Conservation (phyloP, 2,329 filamentous ascomycete species). For the Alternaria dauci region DNA sequence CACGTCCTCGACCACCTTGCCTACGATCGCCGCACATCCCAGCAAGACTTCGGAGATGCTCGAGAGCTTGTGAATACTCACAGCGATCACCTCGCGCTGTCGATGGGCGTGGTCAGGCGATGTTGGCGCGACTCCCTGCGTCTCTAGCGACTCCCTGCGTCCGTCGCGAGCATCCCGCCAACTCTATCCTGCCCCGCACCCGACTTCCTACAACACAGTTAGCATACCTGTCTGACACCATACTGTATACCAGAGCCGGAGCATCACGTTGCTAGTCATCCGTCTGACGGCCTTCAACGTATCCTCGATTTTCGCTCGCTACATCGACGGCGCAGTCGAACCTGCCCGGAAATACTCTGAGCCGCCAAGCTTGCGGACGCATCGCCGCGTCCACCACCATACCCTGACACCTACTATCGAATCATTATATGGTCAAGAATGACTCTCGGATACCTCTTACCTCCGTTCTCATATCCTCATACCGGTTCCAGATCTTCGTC, state of each 20-base stretch:
- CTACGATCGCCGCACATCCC: not conserved
- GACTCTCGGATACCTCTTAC: not conserved
- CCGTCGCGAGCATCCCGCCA: not conserved
- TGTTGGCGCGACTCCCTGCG: not conserved
- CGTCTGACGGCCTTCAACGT: not conserved
- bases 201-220: not conserved
- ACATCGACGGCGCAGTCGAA: not conserved
- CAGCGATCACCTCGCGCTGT: not conserved
- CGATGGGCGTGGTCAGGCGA: not conserved
- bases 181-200: not conserved
- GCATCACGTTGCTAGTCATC: not conserved
- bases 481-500: not conserved
- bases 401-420: not conserved
- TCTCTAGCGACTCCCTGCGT: not conserved
- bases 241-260: not conserved
- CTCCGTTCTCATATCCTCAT: not conserved
- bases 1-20: not conserved
- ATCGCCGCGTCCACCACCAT: not conserved
- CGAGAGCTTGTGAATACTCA: not conserved
- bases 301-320: not conserved
- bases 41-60: not conserved
- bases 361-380: not conserved
- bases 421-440: not conserved
- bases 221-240: not conserved
- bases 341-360: not conserved